Base-by-base conservation (phyloP, 768 basidiomycete species). In the Podaxis sp. region DNA sequence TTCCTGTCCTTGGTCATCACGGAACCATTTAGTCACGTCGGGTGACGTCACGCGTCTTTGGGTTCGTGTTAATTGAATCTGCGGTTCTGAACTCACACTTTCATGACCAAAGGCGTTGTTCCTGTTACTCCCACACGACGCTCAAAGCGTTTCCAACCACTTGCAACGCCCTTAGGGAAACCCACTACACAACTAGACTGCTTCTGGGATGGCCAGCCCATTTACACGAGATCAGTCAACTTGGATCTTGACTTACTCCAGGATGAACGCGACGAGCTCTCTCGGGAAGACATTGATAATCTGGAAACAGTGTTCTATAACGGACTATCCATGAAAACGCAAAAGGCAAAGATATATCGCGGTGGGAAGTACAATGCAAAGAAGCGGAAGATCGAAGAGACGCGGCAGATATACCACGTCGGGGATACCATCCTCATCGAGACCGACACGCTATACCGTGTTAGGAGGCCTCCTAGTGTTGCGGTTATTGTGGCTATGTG, bases 401-500 rank as follows among this genome's bases (percentile, higher is more conserved):
- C 52, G 33, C 52, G 44, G 3, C 52, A 49, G 42, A 70, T 67
- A 12, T 92, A 83, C 68, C 71, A 67, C 1, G 73, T 90, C 5
- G 92, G 91, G 1, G 89, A 92, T 70, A 86, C 88, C 0, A 84
- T 93, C 2, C 79, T 87, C 39, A 78, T 93, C 19, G 76, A 83
- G 62, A 82, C 81, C 0, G 74, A 77, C 49, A 80, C 82, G 2
- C 68, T 79, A 3, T 76, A 73, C 19, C 77, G 71, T 53, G 71
- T 74, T 30, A 80, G 73, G 61, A 77, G 71, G 38, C 76, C 77
- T 11, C 84, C 86, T 0, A 91, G 89, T 65, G 75, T 92, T 56
- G 92, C 84, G 3, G 86, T 92, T 46, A 86, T 93, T 52, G 76
- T 84, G 17, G 78, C 87, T 0, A 84, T 93, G 79, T 92, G 89